Evolutionary conservation across 2,329 filamentous ascomycete species (phyloP).

Genomic region (Whalleya microplaca): DNA sequence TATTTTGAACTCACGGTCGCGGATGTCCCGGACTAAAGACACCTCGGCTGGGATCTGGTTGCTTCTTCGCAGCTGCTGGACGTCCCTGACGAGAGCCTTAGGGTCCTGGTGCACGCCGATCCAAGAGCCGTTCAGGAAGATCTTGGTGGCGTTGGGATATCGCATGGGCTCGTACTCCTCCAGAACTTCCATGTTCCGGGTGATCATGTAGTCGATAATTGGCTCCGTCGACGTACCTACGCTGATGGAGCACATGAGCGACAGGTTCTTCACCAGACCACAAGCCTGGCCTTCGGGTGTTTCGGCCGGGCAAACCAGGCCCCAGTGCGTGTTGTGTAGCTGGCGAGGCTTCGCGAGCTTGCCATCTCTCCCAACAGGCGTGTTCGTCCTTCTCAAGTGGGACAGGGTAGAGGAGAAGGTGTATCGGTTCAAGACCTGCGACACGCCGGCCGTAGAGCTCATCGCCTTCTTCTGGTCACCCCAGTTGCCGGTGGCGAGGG

Average conservation of each 20-base stretch:
- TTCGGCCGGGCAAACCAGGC: constrained; percentile 93
- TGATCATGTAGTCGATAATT: constrained; percentile 93
- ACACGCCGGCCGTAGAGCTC: constrained; percentile 93
- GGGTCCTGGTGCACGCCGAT: constrained; percentile 93
- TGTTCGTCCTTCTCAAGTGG: constrained; percentile 96
- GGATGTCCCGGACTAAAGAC: constrained; percentile 92
- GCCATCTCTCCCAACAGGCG: constrained; percentile 94
- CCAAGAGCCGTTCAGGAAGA: constrained; percentile 98
- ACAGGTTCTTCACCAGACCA: constrained; percentile 96
- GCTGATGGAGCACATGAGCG: constrained; percentile 97
- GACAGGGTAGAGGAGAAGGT: constrained; percentile 96
- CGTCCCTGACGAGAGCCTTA: constrained; percentile 78
- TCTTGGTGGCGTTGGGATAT: constrained; percentile 92
- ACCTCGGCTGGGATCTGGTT: constrained; percentile 90
- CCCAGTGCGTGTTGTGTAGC: constrained; percentile 98
- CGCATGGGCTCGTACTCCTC: constrained; percentile 90
- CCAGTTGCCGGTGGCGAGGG: constrained; percentile 97
- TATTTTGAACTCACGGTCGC: constrained; percentile 97
- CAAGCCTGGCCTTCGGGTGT: constrained; percentile 98
- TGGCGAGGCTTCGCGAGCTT: constrained; percentile 98
- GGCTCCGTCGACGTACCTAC: constrained; percentile 90
- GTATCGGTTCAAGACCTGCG: constrained; percentile 96
- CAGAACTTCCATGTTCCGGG: constrained; percentile 92
- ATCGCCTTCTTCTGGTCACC: constrained; percentile 99
- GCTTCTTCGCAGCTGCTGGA: constrained; percentile 76